Base-by-base conservation (phyloP, 23 red algal genomes). In the Gracilaria vermiculophylla region DNA sequence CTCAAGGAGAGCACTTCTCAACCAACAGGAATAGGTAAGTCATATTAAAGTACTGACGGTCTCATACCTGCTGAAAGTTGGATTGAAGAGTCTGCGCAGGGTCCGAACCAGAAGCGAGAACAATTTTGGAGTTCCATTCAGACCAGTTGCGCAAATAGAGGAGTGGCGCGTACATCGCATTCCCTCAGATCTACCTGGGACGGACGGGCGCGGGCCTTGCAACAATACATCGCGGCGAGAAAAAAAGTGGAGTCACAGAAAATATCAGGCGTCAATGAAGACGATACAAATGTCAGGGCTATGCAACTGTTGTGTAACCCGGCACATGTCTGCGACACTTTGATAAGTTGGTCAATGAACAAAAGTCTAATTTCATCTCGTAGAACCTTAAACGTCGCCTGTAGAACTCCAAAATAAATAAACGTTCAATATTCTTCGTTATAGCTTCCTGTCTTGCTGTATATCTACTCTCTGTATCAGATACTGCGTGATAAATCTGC, bases 371-470 rank as follows among this genome's bases (percentile, higher is more conserved):
- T 14, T 17, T 85, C 81, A 28, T 70, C 34, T 25, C 81, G 33
- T 0, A 69, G 81, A 0, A 85, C 54, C 56, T 50, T 20, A 47
- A 85, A 85, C 23, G 0, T 11, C 27, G 0, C 57, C 57, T 85
- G 2, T 47, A 85, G 31, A 52, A 85, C 81, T 21, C 81, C 60
- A n/a, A n/a, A n/a, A n/a, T n/a, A 70, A 71, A 85, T 0, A 58
- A 25, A 23, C 81, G 69, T 39, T 69, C 62, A 85, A 0, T 47
- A 41, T 70, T 1, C 43, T 52, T 71, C 29, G 0, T 52, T 85
- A 35, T 50, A 24, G 0, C 58, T 69, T 69, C 60, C 65, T 69
- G 56, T 45, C 37, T 16, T 47, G 40, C 65, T 1, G 37, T 85
- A 45, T 85, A 85, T 17, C 57, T 39, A 69, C 19, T 45, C 49